These are phyloP conservation scores for Suhomyces choctaworum DNA, from an alignment of 1,139 yeast species.

Conservation along the genomic window DNA sequence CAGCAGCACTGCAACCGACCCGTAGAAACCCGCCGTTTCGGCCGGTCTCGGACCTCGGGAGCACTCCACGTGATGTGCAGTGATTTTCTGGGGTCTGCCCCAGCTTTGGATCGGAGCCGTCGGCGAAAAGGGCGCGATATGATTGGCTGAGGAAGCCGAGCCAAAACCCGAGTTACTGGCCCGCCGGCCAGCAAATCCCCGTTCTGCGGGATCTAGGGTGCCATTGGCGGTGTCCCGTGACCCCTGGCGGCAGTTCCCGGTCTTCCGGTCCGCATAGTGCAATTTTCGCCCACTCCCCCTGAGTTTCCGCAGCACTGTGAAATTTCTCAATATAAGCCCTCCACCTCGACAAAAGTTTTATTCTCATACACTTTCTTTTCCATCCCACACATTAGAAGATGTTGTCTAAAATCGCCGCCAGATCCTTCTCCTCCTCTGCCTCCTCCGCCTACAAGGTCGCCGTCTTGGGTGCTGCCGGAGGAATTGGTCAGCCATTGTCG, in stretches of 20 bases:
- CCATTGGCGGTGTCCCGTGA: background rate
- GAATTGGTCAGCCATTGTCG: slow-evolving; percentile 93
- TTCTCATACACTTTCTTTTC: slow-evolving; percentile 7
- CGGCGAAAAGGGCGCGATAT: slow-evolving; percentile 11
- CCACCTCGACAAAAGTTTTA: slow-evolving; percentile 8
- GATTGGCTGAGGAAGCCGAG: slow-evolving; percentile 8
- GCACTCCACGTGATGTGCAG: slow-evolving; percentile 2
- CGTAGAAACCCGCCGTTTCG: too few relatives aligned
- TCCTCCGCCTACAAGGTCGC: slow-evolving; percentile 70
- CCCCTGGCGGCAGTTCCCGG: slow-evolving; percentile 1
- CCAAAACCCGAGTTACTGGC: background rate
- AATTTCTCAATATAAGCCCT: slow-evolving; percentile 9
- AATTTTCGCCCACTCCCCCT: background rate
- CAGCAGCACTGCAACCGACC: too few relatives aligned
- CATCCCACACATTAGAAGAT: slow-evolving; percentile 19
- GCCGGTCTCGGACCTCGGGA: background rate
- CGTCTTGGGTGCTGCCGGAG: slow-evolving; percentile 81
- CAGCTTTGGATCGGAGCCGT: slow-evolving; percentile 7
- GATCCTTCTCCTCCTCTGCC: slow-evolving; percentile 69
- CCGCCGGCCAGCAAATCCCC: too few relatives aligned
- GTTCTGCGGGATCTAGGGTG: background rate
- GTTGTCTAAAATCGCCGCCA: slow-evolving; percentile 55
- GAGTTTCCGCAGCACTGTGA: background rate
- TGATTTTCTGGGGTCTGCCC: slow-evolving; percentile 3
- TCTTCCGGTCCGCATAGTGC: slow-evolving; percentile 1